A percentile compares a stretch with the other conserved stretches of the same genome.
These are phyloP conservation scores for Cyberlindnera maritima DNA, from an alignment of 805 yeast species.

Conservation along the genomic window DNA sequence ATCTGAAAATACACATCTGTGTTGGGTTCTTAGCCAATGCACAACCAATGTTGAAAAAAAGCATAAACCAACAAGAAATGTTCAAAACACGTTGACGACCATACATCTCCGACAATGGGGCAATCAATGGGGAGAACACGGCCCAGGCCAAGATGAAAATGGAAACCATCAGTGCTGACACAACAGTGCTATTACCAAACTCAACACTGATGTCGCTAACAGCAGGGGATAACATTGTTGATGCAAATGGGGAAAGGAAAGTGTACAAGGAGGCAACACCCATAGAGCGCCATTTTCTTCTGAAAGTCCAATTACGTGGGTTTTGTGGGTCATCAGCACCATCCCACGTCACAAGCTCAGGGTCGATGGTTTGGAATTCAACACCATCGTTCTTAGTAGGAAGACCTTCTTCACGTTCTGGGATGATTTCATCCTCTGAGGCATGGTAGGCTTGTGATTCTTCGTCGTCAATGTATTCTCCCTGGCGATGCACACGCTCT, in stretches of 20 bases:
- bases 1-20: constrained; percentile 56
- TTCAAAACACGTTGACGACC: constrained; percentile 56
- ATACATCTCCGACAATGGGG: constrained; percentile 59
- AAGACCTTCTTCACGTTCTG: constrained; percentile 26
- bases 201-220: constrained; percentile 43
- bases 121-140: constrained; percentile 55
- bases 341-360: constrained; percentile 68
- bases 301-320: constrained; percentile 60
- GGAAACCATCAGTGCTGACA: constrained; percentile 49
- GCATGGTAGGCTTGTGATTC: not conserved
- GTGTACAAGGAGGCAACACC: constrained; percentile 52
- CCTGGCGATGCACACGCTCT: constrained; percentile 17
- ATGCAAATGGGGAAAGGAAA: constrained; percentile 57
- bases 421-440: constrained; percentile 5
- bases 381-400: constrained; percentile 43
- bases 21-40: constrained; percentile 52
- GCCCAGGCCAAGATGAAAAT: constrained; percentile 67
- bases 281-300: constrained; percentile 42
- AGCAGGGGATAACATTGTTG: constrained; percentile 64
- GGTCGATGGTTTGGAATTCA: constrained; percentile 54
- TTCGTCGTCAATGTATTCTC: constrained; percentile 8
- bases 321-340: constrained; percentile 56
- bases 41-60: constrained; percentile 54
- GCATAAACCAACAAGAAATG: constrained; percentile 45
- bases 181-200: constrained; percentile 40